Base-by-base conservation (phyloP, 2,329 filamentous ascomycete species). In the Clonostachys chloroleuca region DNA sequence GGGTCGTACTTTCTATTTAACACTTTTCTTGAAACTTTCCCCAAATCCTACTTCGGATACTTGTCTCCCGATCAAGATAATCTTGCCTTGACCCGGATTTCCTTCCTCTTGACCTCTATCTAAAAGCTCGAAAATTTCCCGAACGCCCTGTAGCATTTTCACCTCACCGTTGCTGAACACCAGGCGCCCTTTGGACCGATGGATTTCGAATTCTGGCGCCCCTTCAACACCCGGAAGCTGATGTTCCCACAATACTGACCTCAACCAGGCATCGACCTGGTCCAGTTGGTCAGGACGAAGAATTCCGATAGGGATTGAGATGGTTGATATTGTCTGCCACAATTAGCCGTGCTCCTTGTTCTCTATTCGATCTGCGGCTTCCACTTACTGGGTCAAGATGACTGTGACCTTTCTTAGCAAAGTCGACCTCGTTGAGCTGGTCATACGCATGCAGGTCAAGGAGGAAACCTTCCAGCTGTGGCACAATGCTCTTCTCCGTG, bases 391-490 rank as follows among this genome's bases (percentile, higher is more conserved):
- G 84, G 66, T 99, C 94, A 12, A 97, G 75, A 69, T 96, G 91
- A 56, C 89, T 95, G 61, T 96, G 91, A 0, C 90, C 91, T 63
- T 90, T 91, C 37, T 71, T 74, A 9, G 78, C 77, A 47, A 87
- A 86, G 49, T 91, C 85, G 33, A 95, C 69, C 48, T 80, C 80
- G 34, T 83, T 80, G 34, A 96, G 85, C 51, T 86, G 80, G 57
- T 96, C 89, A 63, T 99, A 99, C 1, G 94, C 92, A 62, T 96
- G 89, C 33, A 99, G 72, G 65, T 97, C 92, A 8, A 99, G 74
- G 5, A 99, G 65, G 47, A 95, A 80, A 2, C 91, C 92, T 59
- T 96, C 90, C 7, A 99, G 77, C 54, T 86, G 74, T 1, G 92
- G 89, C 2, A 96, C 86, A 34, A 81, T 78, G 56, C 90, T 90